Evolutionary conservation across 371 early-diverging fungal species (phyloP).

Genomic region (Nosema muscidifuracis): DNA sequence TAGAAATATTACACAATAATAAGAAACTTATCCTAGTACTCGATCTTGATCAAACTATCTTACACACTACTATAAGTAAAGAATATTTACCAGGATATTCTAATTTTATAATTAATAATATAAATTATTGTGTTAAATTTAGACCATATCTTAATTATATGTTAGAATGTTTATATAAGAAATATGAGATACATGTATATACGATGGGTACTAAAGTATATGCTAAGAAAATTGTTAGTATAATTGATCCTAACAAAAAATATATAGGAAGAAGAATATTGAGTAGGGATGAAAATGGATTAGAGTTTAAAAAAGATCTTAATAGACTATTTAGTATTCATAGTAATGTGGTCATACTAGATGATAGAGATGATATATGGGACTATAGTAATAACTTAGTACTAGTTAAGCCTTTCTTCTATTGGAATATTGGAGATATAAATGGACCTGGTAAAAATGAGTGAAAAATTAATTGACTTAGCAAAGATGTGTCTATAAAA

Average conservation of each 20-base stretch:
- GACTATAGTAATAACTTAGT: conserved; percentile 58
- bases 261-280: conserved; percentile 81
- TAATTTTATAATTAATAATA: conserved; percentile 23
- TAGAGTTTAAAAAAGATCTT: conserved; percentile 73
- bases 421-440: conserved; percentile 51
- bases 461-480: too few relatives aligned
- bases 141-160: conserved; percentile 73
- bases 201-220: conserved; percentile 94
- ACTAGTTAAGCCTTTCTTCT: conserved; percentile 55
- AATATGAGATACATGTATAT: conserved; percentile 86
- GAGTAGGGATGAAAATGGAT: conserved; percentile 81
- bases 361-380: conserved; percentile 97
- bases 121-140: conserved; percentile 47
- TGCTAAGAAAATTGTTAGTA: conserved; percentile 75
- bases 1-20: conserved; percentile 65
- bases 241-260: conserved; percentile 74
- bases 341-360: conserved; percentile 89
- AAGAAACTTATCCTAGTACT: conserved; percentile 81
- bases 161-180: conserved; percentile 66
- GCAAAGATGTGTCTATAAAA: too few relatives aligned
- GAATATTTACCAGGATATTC: not conserved
- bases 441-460: too few relatives aligned
- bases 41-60: conserved; percentile 93
- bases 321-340: conserved; percentile 77
- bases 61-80: conserved; percentile 75